A percentile compares a stretch with the other conserved stretches of the same genome.
These are phyloP conservation scores for Saturnispora dispora DNA, from an alignment of 805 yeast genomes.

Conservation along the genomic window DNA sequence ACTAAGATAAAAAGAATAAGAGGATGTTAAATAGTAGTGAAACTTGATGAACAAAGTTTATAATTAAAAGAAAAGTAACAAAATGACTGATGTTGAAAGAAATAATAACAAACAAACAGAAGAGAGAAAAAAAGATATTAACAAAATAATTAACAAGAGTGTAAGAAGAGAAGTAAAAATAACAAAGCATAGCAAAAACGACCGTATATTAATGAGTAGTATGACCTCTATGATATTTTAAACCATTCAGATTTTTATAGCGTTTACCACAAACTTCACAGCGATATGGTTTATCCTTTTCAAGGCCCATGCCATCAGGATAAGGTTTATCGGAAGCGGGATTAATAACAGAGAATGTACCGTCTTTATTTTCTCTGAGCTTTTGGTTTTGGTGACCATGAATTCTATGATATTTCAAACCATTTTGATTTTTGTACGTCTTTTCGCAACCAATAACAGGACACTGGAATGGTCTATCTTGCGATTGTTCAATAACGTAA, in stretches of 20 bases:
- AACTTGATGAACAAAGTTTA: not conserved
- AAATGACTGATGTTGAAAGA: not conserved
- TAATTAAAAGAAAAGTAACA: not conserved
- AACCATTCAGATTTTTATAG: constrained; percentile 90
- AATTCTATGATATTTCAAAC: constrained; percentile 86
- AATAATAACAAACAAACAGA: not conserved
- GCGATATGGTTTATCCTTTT: constrained; percentile 95
- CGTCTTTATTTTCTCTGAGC: constrained; percentile 82
- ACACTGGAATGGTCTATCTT: constrained; percentile 91
- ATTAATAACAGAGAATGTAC: constrained; percentile 84
- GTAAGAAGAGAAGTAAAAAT: not conserved
- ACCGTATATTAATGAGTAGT: constrained; percentile 63
- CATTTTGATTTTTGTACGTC: constrained; percentile 95
- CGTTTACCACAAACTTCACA: constrained; percentile 98
- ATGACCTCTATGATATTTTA: constrained; percentile 96
- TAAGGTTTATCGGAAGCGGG: constrained; percentile 85
- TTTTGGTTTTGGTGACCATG: constrained; percentile 98
- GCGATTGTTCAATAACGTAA: constrained; percentile 86
- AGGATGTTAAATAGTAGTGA: not conserved
- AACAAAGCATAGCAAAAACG: not conserved
- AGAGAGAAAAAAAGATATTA: not conserved
- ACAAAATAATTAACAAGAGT: not conserved
- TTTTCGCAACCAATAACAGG: constrained; percentile 98
- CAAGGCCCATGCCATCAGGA: constrained; percentile 89
- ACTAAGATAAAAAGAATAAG: not conserved